Evolutionary conservation across 1,139 yeast species (phyloP), one percentile per base, ranked within the genome.

Genomic region (Taphrina pruni): DNA sequence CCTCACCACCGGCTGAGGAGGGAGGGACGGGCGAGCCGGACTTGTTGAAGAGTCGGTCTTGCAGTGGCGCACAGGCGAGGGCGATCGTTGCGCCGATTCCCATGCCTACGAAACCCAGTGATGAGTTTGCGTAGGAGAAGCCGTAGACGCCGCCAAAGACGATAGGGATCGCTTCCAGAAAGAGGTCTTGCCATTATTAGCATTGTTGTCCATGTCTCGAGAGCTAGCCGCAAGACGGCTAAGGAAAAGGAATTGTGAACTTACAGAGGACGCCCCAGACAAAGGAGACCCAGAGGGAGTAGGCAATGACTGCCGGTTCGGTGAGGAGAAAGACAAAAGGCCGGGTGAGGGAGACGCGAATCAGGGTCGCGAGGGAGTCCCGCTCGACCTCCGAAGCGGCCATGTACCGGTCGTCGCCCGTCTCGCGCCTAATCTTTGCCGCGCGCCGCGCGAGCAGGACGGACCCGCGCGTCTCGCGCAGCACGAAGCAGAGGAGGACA

Each of bases 151-250:
- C 89, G 77, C 78, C 79, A 74, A 81, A 89, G 12, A 89, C 85
- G 70, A 88, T 82, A 26, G 94, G 94, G 76, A 83, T 51, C 84
- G 87, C 78, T 86, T 84, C 92, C 90, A 89, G 21, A 87, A 90
- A 74, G 86, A 81, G 80, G 52, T 89, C 60, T 54, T 45, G 9
- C 20, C 20, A 26, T 26, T 4, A 26, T 26, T 26, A 26, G 32
- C 32, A 26, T 26, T 26, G 32, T 26, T 26, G 32, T 2, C 32
- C 32, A 26, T 26, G 32, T 26, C 32, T 26, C 32, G 32, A 26
- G 4, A 26, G 32, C 4, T 26, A 26, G 32, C 32, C 32, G 32
- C 4, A 26, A 4, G 32, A 2, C 32, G 32, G 32, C 32, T 2
- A 2, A 26, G 32, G 32, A 17, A 17, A 0, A 17, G 17, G 17